Conservation (phyloP, 2,329 filamentous ascomycete species). For the Sclerotinia sclerotiorum region DNA sequence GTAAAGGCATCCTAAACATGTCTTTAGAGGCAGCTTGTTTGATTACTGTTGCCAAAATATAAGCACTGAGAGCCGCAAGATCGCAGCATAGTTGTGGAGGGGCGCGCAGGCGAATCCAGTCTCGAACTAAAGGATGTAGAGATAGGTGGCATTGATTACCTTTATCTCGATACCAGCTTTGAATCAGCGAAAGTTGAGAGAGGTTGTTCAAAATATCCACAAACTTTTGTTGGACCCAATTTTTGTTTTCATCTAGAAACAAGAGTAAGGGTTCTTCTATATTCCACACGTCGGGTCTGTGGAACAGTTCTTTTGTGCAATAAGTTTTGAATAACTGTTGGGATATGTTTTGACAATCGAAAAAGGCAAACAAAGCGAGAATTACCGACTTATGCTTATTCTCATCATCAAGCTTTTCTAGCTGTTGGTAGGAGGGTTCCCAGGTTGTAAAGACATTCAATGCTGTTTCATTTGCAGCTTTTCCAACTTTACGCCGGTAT, state of each 20-base stretch:
- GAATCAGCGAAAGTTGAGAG: slow-evolving; percentile 30
- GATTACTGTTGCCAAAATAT: slow-evolving; percentile 19
- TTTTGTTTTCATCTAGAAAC: not conserved
- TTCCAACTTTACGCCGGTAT: slow-evolving; percentile 26
- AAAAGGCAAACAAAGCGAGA: slow-evolving; percentile 34
- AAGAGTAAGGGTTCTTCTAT: not conserved
- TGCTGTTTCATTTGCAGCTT: slow-evolving; percentile 24
- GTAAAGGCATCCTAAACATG: not conserved
- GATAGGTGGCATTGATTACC: slow-evolving; percentile 27
- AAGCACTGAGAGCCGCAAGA: slow-evolving; percentile 14
- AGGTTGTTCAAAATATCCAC: slow-evolving; percentile 27
- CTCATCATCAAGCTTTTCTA: slow-evolving; percentile 11
- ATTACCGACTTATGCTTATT: slow-evolving; percentile 23
- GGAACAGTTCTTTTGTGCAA: not conserved
- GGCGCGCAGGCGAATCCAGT: slow-evolving; percentile 33
- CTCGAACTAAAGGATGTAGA: slow-evolving; percentile 32
- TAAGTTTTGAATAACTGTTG: slow-evolving; percentile 32
- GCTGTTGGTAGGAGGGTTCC: slow-evolving; percentile 35
- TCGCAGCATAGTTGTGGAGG: slow-evolving; percentile 12
- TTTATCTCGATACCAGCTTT: slow-evolving; percentile 26
- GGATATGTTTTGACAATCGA: slow-evolving; percentile 31
- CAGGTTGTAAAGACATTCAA: slow-evolving; percentile 36
- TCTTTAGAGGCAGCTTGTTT: not conserved
- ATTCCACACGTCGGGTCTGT: rapidly evolving
- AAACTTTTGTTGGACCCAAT: slow-evolving; percentile 28